phyloP scores from a whole-genome alignment of 495 filamentous ascomycete species.

The Astrocystis sublimbata region DNA sequence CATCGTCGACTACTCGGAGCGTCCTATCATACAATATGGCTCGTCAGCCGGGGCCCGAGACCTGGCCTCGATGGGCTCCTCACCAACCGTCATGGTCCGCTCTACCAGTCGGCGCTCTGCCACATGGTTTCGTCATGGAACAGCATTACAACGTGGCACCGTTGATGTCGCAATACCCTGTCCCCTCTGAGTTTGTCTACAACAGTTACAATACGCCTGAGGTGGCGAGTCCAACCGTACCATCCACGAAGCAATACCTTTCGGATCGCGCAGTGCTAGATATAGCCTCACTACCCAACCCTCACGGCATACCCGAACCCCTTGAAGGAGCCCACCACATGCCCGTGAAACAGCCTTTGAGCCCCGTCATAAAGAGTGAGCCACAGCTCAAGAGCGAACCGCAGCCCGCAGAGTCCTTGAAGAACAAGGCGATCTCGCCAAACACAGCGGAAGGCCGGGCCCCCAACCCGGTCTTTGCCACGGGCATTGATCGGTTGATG shows the following conservation, averaged over 20 bases:
- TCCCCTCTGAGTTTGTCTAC: slow-evolving; percentile 37
- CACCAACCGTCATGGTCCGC: slow-evolving; percentile 33
- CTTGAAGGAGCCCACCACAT: slow-evolving; percentile 10
- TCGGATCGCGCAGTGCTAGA: slow-evolving; percentile 31
- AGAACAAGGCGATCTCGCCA: slow-evolving; percentile 26
- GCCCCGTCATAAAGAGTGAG: slow-evolving; percentile 44
- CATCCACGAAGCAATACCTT: slow-evolving; percentile 41
- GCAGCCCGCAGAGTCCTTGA: slow-evolving; percentile 18
- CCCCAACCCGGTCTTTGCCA: slow-evolving; percentile 64
- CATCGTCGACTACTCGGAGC: slow-evolving; percentile 10
- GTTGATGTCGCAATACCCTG: slow-evolving; percentile 38
- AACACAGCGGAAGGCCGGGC: slow-evolving; percentile 29
- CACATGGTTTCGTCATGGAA: slow-evolving; percentile 37
- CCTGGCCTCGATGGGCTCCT: slow-evolving; percentile 48
- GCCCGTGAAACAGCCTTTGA: slow-evolving; percentile 25
- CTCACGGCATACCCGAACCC: slow-evolving; percentile 18
- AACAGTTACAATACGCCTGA: slow-evolving; percentile 23
- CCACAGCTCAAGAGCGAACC: slow-evolving; percentile 41
- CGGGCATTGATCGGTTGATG: slow-evolving; percentile 88
- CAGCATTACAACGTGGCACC: slow-evolving; percentile 37
- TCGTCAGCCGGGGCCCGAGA: slow-evolving; percentile 22
- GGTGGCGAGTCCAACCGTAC: slow-evolving; percentile 18
- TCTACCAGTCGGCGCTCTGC: slow-evolving; percentile 25
- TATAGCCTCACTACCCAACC: slow-evolving; percentile 9
- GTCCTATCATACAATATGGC: slow-evolving; percentile 7